Evolutionary conservation across 2,329 filamentous ascomycete species (phyloP).

Genomic region (Cytospora paraplurivora): DNA sequence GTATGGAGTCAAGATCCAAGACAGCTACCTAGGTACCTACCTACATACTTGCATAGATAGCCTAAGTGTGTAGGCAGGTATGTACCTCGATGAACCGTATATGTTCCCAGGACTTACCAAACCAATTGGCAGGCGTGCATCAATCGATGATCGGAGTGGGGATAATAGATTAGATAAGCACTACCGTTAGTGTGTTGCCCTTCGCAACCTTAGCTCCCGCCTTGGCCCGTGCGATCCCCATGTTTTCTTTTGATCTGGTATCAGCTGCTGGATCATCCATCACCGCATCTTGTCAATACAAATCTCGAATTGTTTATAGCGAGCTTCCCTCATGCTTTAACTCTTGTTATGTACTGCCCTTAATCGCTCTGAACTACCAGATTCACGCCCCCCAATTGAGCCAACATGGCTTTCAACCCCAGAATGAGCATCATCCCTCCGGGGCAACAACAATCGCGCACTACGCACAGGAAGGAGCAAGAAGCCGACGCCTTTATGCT

Average conservation of each 20-base stretch:
- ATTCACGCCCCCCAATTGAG: not conserved
- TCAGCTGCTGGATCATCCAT: not conserved
- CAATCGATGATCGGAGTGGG: too few relatives aligned
- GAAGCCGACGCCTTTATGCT: slow-evolving; percentile 62
- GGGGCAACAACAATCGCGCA: slow-evolving; percentile 49
- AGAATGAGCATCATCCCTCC: slow-evolving; percentile 63
- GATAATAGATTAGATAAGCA: not conserved
- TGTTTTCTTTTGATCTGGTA: not conserved
- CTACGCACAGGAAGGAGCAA: slow-evolving; percentile 59
- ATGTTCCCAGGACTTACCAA: too few relatives aligned
- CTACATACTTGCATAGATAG: not conserved
- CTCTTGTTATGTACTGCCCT: not conserved
- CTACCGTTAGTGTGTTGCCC: not conserved
- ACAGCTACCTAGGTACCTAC: not conserved
- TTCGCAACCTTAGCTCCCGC: slow-evolving; percentile 3
- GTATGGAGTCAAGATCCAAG: not conserved
- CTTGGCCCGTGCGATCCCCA: not conserved
- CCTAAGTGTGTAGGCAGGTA: too few relatives aligned
- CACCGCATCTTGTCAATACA: not conserved
- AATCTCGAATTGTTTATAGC: not conserved
- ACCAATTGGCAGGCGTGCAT: too few relatives aligned
- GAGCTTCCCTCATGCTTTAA: not conserved
- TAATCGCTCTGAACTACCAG: not conserved
- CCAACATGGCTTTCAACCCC: slow-evolving; percentile 59
- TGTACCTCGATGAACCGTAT: too few relatives aligned